Percentiles rank a stretch among this genome's conserved stretches.
These are phyloP conservation scores for Physaria fendleri DNA, from an alignment of 345 rosid species.

Conservation along the genomic window DNA sequence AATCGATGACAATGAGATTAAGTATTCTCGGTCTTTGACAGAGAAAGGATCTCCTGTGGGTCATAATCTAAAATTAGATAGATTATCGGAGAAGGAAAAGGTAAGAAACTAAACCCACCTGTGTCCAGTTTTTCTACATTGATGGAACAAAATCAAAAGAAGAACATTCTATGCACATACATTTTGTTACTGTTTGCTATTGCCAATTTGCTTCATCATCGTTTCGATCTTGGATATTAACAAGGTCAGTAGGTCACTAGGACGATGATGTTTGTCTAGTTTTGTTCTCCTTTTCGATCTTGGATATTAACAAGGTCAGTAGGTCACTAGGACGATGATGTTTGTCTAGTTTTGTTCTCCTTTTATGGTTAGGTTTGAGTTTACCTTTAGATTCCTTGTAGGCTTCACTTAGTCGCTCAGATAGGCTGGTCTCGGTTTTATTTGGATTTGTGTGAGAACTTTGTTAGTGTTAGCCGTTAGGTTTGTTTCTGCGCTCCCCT, in stretches of 20 bases:
- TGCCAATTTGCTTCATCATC: neutral
- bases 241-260: too few relatives aligned
- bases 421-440: too few relatives aligned
- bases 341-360: too few relatives aligned
- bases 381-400: too few relatives aligned
- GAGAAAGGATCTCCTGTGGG: slow-evolving; percentile 43
- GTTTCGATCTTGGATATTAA: neutral
- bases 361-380: too few relatives aligned
- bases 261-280: too few relatives aligned
- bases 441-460: too few relatives aligned
- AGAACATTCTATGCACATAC: neutral
- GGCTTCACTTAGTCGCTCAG: too few relatives aligned
- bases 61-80: slow-evolving; percentile 59
- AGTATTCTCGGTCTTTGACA: slow-evolving; percentile 58
- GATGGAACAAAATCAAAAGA: neutral
- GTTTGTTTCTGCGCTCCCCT: too few relatives aligned
- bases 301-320: neutral
- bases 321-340: too few relatives aligned
- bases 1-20: slow-evolving; percentile 39
- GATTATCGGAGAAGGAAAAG: slow-evolving; percentile 80
- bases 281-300: too few relatives aligned
- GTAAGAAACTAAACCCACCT: slow-evolving; percentile 29
- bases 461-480: too few relatives aligned
- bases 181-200: neutral
- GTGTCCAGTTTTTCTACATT: neutral